Base-by-base conservation (phyloP, 441 rosid genomes). In the Gossypium davidsonii region DNA sequence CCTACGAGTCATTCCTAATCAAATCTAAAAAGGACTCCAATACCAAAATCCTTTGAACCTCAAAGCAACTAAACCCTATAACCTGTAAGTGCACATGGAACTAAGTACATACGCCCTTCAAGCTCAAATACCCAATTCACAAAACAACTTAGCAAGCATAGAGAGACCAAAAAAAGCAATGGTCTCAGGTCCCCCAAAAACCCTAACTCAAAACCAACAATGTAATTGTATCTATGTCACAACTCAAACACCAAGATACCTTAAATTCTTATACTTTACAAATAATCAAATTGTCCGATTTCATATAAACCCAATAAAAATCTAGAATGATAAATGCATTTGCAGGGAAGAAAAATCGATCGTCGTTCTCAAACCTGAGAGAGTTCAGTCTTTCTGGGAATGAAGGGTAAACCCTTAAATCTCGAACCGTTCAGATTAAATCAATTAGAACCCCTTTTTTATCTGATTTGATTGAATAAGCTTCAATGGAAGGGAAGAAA, bases 1-100 rank as follows among this genome's bases (percentile, higher is more conserved):
- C 81, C 98, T 87, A 42, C 98, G 96, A 79, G 85, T 92, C 94
- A 92, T 92, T 62, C 83, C 78, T 74, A 59, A 83, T 78, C 81
- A 82, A 42, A 78, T 76, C 66, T 61, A 39, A 62, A 52, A 3
- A 71, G 23, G 25, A 39, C 20, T 75, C 70, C 58, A 74, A 39
- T 39, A 18, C 57, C 62, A 68, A 12, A 74, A 25, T 53, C 79
- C 72, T 68, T 57, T 21, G 20, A 58, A 56, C 77, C 80, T 68
- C 74, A 48, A 71, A 67, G 48, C 61, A 52, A 68, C 72, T 31
- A 28, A 52, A 68, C 26, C 20, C 2, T 52, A 68, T 28, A 17
- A 28, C 26, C 46, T 6, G 15, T 68, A 68, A 68, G 60, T 15
- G 15, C 77, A 53, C 75, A 42, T 70, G 23, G n/a, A 73, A 73